A percentile compares a stretch with the other conserved stretches of the same genome.
phyloP scores from a whole-genome alignment of 2,329 filamentous ascomycete genomes.

The Paracoccidioides lutzii region DNA sequence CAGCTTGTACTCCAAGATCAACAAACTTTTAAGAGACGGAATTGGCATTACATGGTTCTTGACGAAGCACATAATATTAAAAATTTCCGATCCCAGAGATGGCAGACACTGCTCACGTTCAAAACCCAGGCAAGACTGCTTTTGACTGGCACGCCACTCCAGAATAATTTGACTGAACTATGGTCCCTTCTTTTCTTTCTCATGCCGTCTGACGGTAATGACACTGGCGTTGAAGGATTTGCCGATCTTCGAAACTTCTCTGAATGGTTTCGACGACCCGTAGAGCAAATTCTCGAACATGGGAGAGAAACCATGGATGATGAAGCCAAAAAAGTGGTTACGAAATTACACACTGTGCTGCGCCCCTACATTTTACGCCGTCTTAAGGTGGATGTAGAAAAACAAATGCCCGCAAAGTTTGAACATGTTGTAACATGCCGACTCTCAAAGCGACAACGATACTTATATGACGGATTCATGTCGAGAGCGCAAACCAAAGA shows the following conservation, averaged over 20 bases:
- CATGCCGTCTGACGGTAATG: slow-evolving; percentile 65
- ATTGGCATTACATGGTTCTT: slow-evolving; percentile 96
- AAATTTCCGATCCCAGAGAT: slow-evolving; percentile 94
- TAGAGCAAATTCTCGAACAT: slow-evolving; percentile 91
- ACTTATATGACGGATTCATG: slow-evolving; percentile 93
- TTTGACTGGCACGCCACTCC: slow-evolving; percentile 84
- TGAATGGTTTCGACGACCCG: slow-evolving; percentile 87
- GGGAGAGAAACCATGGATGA: slow-evolving; percentile 89
- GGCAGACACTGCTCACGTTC: slow-evolving; percentile 90
- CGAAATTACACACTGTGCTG: slow-evolving; percentile 85
- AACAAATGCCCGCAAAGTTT: slow-evolving; percentile 97
- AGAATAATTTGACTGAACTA: slow-evolving; percentile 91
- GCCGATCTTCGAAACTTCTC: slow-evolving; percentile 93
- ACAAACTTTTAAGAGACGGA: slow-evolving; percentile 78
- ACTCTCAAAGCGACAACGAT: slow-evolving; percentile 85
- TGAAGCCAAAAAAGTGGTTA: slow-evolving; percentile 81
- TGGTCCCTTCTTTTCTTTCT: slow-evolving; percentile 97
- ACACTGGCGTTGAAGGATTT: slow-evolving; percentile 76
- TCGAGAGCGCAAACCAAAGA: slow-evolving; percentile 78
- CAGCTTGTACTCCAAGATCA: slow-evolving; percentile 91
- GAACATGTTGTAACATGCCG: slow-evolving; percentile 95
- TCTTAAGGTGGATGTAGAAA: slow-evolving; percentile 92
- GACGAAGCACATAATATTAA: slow-evolving; percentile 99
- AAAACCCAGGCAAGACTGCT: slow-evolving; percentile 78
- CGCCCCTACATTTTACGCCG: slow-evolving; percentile 82